Conservation (phyloP, 2,329 filamentous ascomycete species). For the Cercospora brassicicola region DNA sequence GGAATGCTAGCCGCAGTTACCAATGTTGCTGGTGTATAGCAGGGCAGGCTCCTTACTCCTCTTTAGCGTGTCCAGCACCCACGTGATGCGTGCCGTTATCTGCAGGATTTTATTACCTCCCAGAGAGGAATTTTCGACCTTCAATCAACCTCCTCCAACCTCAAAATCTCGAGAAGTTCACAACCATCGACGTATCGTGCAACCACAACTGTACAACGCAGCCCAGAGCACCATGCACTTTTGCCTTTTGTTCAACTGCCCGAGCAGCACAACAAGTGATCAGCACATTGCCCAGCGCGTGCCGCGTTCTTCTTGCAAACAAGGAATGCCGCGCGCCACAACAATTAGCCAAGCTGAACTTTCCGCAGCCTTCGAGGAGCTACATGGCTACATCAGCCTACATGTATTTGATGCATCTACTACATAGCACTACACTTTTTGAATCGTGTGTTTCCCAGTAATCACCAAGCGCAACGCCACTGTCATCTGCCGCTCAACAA, state of each 20-base stretch:
- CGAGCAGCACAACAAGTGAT: background rate
- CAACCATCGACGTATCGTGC: background rate
- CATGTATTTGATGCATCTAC: background rate
- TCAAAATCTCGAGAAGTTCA: background rate
- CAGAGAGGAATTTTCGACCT: background rate
- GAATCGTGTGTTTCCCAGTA: background rate
- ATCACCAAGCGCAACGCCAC: background rate
- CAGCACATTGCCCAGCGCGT: background rate
- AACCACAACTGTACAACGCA: background rate
- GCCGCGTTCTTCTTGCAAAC: background rate
- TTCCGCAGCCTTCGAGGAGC: background rate
- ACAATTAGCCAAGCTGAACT: background rate
- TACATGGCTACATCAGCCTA: no score
- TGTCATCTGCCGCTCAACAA: background rate
- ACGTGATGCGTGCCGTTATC: background rate
- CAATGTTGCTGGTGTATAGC: background rate
- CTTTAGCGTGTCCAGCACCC: background rate
- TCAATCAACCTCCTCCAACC: background rate
- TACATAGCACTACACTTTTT: background rate
- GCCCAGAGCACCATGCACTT: background rate
- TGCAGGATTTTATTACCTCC: background rate
- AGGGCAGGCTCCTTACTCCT: background rate
- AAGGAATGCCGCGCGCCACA: background rate
- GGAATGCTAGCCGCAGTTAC: background rate
- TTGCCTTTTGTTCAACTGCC: background rate